Evolutionary conservation across 352 stramenopile genomes (phyloP), one percentile per base, ranked within the genome.

Genomic region (Phytophthora litchii): DNA sequence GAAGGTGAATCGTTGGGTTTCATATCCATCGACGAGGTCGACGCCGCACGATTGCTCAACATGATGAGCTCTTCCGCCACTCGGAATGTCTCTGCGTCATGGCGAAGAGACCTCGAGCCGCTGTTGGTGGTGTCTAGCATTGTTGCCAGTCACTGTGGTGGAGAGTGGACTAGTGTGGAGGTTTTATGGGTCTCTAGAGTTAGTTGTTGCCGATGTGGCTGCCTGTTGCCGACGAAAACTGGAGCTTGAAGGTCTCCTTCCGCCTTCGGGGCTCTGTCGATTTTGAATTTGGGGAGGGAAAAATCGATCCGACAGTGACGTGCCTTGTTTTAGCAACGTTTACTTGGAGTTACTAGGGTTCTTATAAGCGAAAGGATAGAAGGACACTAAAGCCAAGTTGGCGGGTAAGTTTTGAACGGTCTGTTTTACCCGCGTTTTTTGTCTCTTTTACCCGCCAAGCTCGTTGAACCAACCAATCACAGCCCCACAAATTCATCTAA

Each of bases 61-160:
- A 89, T 71, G 61, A 92, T 90, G 53, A 92, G 78, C 69, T 92
- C 82, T 45, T 89, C 70, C 1, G 82, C 82, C 41, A 92, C 82
- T 32, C 78, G 78, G 58, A 92, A 90, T 16, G 78, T 92, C 57
- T 92, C 82, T 14, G 72, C 78, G 47, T 91, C 79, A 53, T 87
- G 77, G 16, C 59, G 51, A 35, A 69, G 23, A 11, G 60, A 37
- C 38, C 46, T 38, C 7, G 60, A 47, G 41, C 45, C 32, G 25
- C 43, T 44, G 54, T 42, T 54, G 42, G 27, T 34, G 20, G 59
- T 60, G 54, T 81, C 72, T 23, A 80, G 32, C 68, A 79, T 82
- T 16, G 27, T 38, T 27, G n/a, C 10, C 32, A 6, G 14, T 34
- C 13, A 43, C 19, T 31, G 10, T 21, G 13, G 41, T 19, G 31